phyloP scores from a whole-genome alignment of 1,139 yeast genomes.

The Yamadazyma pseudoaaseri region DNA sequence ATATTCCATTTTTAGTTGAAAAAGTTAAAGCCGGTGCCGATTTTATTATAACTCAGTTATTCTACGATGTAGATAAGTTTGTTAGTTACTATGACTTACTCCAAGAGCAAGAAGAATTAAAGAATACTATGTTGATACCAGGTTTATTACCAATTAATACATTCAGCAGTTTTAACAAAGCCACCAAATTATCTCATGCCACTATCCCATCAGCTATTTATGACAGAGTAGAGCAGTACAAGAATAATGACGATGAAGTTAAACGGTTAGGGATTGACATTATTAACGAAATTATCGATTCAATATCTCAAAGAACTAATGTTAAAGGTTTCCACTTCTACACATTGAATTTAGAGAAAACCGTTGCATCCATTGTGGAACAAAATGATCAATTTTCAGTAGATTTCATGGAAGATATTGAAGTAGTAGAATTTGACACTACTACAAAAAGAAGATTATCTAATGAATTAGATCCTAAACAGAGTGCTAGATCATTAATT shows the following conservation, averaged over 20 bases:
- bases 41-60: conserved; percentile 45
- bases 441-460: conserved; percentile 44
- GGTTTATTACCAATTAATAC: conserved; percentile 98
- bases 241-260: conserved; percentile 79
- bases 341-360: conserved; percentile 84
- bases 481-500: conserved; percentile 53
- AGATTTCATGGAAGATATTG: conserved; percentile 17
- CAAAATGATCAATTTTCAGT: conserved; percentile 47
- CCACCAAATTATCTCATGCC: conserved; percentile 89
- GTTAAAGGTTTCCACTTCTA: conserved; percentile 86
- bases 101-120: conserved; percentile 32
- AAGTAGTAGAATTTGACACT: conserved; percentile 22
- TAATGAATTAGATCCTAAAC: conserved; percentile 29
- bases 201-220: conserved; percentile 58
- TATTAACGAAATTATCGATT: conserved; percentile 60
- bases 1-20: conserved; percentile 66
- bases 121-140: conserved; percentile 66
- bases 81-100: conserved; percentile 37
- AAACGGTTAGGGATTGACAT: conserved; percentile 81
- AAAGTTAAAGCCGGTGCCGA: conserved; percentile 50
- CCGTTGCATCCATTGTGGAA: conserved; percentile 81
- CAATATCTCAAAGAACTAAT: conserved; percentile 50
- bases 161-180: conserved; percentile 79
- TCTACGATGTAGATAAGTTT: conserved; percentile 43
- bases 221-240: conserved; percentile 51